Evolutionary conservation across 345 rosid genomes (phyloP).

Genomic region (Abelmoschus esculentus): DNA sequence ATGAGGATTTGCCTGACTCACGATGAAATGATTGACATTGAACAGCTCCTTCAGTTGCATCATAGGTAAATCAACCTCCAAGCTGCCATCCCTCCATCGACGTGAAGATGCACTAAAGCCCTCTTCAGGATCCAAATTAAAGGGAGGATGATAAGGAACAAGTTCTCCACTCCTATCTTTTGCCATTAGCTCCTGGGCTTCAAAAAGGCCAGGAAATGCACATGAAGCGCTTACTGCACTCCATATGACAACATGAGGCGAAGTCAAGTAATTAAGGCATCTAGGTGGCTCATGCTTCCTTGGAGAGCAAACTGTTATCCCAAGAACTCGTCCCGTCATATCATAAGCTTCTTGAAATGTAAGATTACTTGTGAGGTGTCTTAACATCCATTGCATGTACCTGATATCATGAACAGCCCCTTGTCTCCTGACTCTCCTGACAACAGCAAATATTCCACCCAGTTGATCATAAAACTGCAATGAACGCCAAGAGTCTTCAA

Average conservation of each 20-base stretch:
- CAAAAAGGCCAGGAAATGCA: conserved; percentile 96
- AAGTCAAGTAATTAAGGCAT: conserved; percentile 92
- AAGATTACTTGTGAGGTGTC: conserved; percentile 84
- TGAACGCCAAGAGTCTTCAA: conserved; percentile 71
- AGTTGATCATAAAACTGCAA: conserved; percentile 89
- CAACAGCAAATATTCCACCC: conserved; percentile 82
- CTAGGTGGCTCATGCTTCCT: conserved; percentile 99
- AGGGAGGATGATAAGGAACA: conserved; percentile 95
- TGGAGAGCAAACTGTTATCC: conserved; percentile 93
- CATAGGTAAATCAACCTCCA: conserved; percentile 97
- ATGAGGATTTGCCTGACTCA: conserved; percentile 98
- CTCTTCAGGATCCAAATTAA: conserved; percentile 75
- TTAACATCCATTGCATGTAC: conserved; percentile 82
- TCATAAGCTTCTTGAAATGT: conserved; percentile 99
- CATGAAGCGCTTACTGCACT: conserved; percentile 98
- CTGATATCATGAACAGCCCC: conserved; percentile 93
- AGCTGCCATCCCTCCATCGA: conserved; percentile 97
- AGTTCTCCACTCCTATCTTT: conserved; percentile 91
- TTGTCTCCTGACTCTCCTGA: conserved; percentile 74
- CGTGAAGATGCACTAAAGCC: conserved; percentile 56
- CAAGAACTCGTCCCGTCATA: conserved; percentile 89
- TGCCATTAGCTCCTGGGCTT: conserved; percentile 98
- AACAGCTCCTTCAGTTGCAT: conserved; percentile 95
- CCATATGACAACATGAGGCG: conserved; percentile 99
- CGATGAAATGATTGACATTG: conserved; percentile 95